A percentile compares a stretch with the other conserved stretches of the same genome.
phyloP scores from a whole-genome alignment of 2,329 filamentous ascomycete genomes.

The Bimuria novae-zelandiae region DNA sequence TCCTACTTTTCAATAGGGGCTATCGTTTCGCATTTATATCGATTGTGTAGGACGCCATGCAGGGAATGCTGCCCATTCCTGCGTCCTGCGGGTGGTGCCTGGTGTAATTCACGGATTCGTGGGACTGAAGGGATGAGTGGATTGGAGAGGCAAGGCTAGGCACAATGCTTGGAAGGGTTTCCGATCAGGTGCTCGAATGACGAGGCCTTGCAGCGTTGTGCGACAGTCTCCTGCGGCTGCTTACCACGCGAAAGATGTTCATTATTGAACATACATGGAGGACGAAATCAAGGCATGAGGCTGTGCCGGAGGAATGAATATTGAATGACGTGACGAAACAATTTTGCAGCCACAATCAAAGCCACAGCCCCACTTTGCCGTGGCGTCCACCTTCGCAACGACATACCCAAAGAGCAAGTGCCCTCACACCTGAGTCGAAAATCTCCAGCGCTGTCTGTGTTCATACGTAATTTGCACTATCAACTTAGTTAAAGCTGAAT shows the following conservation, averaged over 20 bases:
- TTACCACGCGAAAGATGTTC: not conserved
- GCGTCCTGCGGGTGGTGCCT: slow-evolving; percentile 6
- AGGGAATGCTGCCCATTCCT: slow-evolving; percentile 6
- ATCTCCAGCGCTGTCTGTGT: too few species aligned
- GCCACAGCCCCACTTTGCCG: slow-evolving; percentile 4
- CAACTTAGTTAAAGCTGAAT: too few species aligned
- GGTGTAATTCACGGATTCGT: slow-evolving; percentile 6
- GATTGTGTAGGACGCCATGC: slow-evolving; percentile 8
- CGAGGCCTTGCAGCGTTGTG: not conserved
- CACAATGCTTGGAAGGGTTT: not conserved
- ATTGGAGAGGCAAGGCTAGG: not conserved
- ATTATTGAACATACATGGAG: not conserved
- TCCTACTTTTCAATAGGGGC: slow-evolving; percentile 6
- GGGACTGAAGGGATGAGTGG: slow-evolving; percentile 5
- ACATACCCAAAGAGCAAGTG: too few species aligned
- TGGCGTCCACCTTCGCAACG: not conserved
- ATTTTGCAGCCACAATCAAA: slow-evolving; percentile 1
- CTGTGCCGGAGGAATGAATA: not conserved
- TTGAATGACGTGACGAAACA: not conserved
- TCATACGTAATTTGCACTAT: too few species aligned
- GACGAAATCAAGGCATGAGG: not conserved
- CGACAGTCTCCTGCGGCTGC: slow-evolving; percentile 1
- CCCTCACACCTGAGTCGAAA: too few species aligned
- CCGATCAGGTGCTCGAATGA: slow-evolving; percentile 5
- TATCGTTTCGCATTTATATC: slow-evolving; percentile 12